Percentiles rank a stretch among this genome's conserved stretches.
Evolutionary conservation across 768 basidiomycete genomes (phyloP).

Genomic region (Suillus occidentalis): DNA sequence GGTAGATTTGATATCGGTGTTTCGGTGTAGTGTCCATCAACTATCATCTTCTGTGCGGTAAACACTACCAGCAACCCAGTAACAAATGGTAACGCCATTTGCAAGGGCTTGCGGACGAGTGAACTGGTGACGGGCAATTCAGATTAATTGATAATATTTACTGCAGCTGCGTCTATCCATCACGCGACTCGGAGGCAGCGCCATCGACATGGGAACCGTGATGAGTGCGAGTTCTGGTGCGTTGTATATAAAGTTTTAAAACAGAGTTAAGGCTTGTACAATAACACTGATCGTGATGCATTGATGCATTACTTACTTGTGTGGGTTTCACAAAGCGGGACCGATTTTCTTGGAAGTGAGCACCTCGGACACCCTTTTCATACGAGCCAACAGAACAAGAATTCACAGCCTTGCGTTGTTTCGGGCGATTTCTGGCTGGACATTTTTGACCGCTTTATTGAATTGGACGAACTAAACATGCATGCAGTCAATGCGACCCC

Average conservation of each 20-base stretch:
- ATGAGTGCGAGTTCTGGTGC: not conserved
- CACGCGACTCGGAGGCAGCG: not conserved
- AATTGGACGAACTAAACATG: not conserved
- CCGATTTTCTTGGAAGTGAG: not conserved
- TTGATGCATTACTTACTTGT: not conserved
- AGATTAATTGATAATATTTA: not conserved
- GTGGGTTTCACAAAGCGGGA: not conserved
- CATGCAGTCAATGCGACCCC: not conserved
- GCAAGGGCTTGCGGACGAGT: not conserved
- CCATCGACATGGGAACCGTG: not conserved
- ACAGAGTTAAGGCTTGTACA: not conserved
- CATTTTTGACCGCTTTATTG: not conserved
- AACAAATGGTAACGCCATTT: not conserved
- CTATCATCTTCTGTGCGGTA: not conserved
- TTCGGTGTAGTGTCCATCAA: not conserved
- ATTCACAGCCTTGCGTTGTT: not conserved
- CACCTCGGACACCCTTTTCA: conserved; percentile 1
- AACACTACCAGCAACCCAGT: not conserved
- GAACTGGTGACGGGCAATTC: not conserved
- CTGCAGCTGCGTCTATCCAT: not conserved
- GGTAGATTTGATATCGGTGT: not conserved
- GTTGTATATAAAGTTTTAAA: not conserved
- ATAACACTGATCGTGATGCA: not conserved
- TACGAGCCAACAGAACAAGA: not conserved
- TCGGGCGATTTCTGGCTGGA: not conserved